Evolutionary conservation across 1,284 basidiomycete species (phyloP), one percentile per base, ranked within the genome.

Genomic region (Caloboletus inedulis): DNA sequence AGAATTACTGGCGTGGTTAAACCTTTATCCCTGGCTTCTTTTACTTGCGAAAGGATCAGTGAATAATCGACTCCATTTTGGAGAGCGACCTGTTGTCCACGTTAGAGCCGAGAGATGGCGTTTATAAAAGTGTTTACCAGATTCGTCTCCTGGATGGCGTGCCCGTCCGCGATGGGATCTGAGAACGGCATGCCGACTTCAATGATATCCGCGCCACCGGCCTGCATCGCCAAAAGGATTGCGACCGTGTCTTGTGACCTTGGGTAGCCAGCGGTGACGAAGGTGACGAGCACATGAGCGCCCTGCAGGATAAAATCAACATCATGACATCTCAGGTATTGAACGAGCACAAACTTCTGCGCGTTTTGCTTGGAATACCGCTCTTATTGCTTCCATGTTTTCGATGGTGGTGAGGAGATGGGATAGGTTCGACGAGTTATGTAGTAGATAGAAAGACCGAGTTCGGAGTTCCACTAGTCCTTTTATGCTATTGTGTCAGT

Each of bases 41-140:
- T 49, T n/a, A 36, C 7, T 36, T 49, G 46, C 14, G 48, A 29
- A 18, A 49, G 48, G 19, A 50, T 49, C 16, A 49, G 19, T 7
- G 30, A 8, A 23, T 50, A 50, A 3, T 49, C 19, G 3, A 49
- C 27, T 13, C 47, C 48, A 14, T 49, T 49, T 23, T 21, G 25
- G 27, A 50, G 46, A 29, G 48, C 33, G 19, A 50, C 21, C 43
- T 44, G 19, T 44, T 8, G 10, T n/a, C 43, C 10, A 19, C 9
- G 48, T 51, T 16, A 39, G 49, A 31, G 23, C 10, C 6, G 14
- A 4, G 18, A 3, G 1, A 33, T 14, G 12, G 14, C 12, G 10
- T 18, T 25, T 3, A 43, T 43, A 5, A 13, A 44, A 27, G 13
- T 12, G 12, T 14, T 19, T 45, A 45, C 35, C 35, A 37, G 18